phyloP scores from a whole-genome alignment of 306 rosid species.

The Ormosia emarginata region DNA sequence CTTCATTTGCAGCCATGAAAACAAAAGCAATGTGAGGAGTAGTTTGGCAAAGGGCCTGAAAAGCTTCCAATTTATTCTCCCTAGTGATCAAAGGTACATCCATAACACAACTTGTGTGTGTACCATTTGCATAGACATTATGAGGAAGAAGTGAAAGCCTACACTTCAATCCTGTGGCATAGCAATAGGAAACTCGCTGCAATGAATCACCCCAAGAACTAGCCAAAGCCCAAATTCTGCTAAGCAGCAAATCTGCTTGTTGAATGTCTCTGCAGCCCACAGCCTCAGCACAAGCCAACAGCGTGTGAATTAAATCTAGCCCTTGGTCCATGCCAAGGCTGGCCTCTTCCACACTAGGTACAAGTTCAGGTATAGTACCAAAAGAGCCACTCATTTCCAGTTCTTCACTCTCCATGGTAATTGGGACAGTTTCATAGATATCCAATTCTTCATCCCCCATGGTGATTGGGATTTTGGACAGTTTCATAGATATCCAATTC shows the following conservation, averaged over 20 bases:
- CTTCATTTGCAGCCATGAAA: conserved; percentile 81
- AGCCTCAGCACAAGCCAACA: conserved; percentile 82
- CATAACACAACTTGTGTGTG: conserved; percentile 20
- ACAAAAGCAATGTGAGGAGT: conserved; percentile 77
- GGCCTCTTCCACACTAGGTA: conserved; percentile 30
- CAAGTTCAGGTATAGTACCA: conserved; percentile 17
- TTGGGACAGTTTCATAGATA: conserved; percentile 25
- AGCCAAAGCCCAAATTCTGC: conserved; percentile 48
- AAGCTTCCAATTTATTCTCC: conserved; percentile 63
- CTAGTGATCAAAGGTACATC: conserved; percentile 41
- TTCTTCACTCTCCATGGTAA: conserved; percentile 38
- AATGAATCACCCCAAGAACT: conserved; percentile 65
- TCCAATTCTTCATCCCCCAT: conserved; percentile 23
- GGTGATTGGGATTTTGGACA: conserved; percentile 19
- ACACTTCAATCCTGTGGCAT: conserved; percentile 59
- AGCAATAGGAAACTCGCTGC: conserved; percentile 64
- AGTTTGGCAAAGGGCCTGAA: conserved; percentile 66
- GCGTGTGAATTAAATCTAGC: conserved; percentile 65
- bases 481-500: conserved; percentile 25
- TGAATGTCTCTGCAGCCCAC: conserved; percentile 65
- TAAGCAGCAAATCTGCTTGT: conserved; percentile 52
- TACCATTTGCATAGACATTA: conserved; percentile 36
- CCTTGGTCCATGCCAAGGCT: conserved; percentile 60
- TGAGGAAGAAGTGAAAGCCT: conserved; percentile 62
- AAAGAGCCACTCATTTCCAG: conserved; percentile 24